These are phyloP conservation scores for Diaporthe humulicola DNA, from an alignment of 2,329 filamentous ascomycete species.

Conservation along the genomic window DNA sequence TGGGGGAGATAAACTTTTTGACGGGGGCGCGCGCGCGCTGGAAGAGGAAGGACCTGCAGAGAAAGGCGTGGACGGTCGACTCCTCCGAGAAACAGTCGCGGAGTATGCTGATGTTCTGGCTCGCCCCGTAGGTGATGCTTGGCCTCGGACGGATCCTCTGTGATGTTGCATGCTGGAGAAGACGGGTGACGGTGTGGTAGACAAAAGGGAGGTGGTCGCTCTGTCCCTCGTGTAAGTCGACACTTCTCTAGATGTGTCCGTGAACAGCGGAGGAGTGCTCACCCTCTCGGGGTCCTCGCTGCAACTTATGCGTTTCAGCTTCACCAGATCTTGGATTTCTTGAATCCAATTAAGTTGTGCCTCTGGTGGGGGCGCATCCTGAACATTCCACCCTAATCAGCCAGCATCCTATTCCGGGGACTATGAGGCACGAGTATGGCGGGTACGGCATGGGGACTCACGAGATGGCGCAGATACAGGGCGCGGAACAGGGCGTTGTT, in stretches of 20 bases:
- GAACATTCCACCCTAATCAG: not conserved
- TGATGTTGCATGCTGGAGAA: slow-evolving; percentile 60
- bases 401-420: not conserved
- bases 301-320: slow-evolving; percentile 58
- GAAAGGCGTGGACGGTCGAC: slow-evolving; percentile 69
- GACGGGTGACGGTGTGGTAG: slow-evolving; percentile 57
- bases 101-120: slow-evolving; percentile 62
- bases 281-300: slow-evolving; percentile 56
- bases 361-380: slow-evolving; percentile 31
- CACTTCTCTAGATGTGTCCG: slow-evolving; percentile 48
- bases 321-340: slow-evolving; percentile 59
- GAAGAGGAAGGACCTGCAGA: slow-evolving; percentile 75
- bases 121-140: slow-evolving; percentile 55
- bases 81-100: slow-evolving; percentile 58
- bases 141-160: slow-evolving; percentile 48
- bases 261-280: slow-evolving; percentile 33
- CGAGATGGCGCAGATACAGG: slow-evolving; percentile 70
- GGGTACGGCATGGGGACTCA: slow-evolving; percentile 49
- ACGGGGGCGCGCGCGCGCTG: slow-evolving; percentile 61
- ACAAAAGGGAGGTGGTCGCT: slow-evolving; percentile 62
- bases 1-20: slow-evolving; percentile 32
- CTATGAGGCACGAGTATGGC: not conserved
- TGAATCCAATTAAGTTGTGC: slow-evolving; percentile 41
- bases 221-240: not conserved
- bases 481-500: slow-evolving; percentile 73